phyloP scores from a whole-genome alignment of 768 basidiomycete species.

The Boletellus emodensis region DNA sequence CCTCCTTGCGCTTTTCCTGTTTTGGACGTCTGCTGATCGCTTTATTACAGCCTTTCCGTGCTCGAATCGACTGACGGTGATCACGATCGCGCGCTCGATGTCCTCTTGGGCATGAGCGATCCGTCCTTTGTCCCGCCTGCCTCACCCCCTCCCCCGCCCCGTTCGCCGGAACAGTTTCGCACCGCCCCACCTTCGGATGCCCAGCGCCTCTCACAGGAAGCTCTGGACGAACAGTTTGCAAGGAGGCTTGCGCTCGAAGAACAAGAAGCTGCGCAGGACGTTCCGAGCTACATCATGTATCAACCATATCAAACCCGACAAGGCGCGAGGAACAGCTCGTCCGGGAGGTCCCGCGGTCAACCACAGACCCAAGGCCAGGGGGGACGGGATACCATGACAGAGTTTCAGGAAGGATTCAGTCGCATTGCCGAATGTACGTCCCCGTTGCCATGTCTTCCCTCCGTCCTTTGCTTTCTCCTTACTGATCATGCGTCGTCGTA shows the following conservation, averaged over 20 bases:
- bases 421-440: slow-evolving; percentile 75
- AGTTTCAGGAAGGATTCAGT: slow-evolving; percentile 70
- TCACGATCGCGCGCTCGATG: slow-evolving; percentile 73
- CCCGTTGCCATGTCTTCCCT: too few relatives aligned
- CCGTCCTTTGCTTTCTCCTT: not conserved
- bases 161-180: not conserved
- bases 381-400: slow-evolving; percentile 52
- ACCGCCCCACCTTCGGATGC: slow-evolving; percentile 23
- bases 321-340: not conserved
- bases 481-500: slow-evolving; percentile 19
- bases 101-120: slow-evolving; percentile 81
- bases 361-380: slow-evolving; percentile 15
- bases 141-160: not conserved
- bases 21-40: not conserved
- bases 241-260: slow-evolving; percentile 66
- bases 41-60: slow-evolving; percentile 53
- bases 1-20: not conserved
- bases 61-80: slow-evolving; percentile 68
- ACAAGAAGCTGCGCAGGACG: slow-evolving; percentile 29
- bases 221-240: slow-evolving; percentile 78
- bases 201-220: slow-evolving; percentile 46
- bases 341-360: not conserved
- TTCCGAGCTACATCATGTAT: slow-evolving; percentile 11
- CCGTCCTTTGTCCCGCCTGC: slow-evolving; percentile 57
- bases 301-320: slow-evolving; percentile 25